Conservation (phyloP, 176 grass and related monocot species). For the Cymbopogon citratus region DNA sequence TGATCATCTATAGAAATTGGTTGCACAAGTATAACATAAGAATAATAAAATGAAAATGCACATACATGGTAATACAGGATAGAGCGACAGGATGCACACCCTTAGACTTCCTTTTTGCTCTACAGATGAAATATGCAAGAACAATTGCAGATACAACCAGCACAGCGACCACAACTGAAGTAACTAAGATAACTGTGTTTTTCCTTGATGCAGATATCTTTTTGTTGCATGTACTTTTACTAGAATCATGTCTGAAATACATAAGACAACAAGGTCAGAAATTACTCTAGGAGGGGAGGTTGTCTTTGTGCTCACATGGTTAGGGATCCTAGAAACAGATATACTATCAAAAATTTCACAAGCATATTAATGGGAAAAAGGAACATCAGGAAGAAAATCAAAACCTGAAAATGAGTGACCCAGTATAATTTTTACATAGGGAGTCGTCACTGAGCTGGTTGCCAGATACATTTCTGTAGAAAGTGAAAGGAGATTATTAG, state of each 20-base stretch:
- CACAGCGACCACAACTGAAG: background rate
- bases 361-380: background rate
- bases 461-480: slow-evolving; percentile 30
- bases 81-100: background rate
- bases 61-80: background rate
- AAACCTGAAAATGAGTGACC: background rate
- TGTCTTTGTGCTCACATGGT: background rate
- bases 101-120: background rate
- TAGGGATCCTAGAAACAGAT: background rate
- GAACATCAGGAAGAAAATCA: background rate
- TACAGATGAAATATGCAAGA: background rate
- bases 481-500: background rate
- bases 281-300: background rate
- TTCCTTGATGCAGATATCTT: background rate
- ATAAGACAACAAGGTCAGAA: background rate
- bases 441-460: slow-evolving; percentile 21
- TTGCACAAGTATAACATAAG: background rate
- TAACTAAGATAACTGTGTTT: background rate
- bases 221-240: background rate
- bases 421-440: background rate
- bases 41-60: background rate
- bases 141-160: background rate
- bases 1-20: background rate
- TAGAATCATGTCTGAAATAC: slow-evolving; percentile 1
- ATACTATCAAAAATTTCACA: background rate